Percentiles rank a stretch among this genome's conserved stretches.
Conservation (phyloP, 2,329 filamentous ascomycete species). For the Incumbomyces lentus region DNA sequence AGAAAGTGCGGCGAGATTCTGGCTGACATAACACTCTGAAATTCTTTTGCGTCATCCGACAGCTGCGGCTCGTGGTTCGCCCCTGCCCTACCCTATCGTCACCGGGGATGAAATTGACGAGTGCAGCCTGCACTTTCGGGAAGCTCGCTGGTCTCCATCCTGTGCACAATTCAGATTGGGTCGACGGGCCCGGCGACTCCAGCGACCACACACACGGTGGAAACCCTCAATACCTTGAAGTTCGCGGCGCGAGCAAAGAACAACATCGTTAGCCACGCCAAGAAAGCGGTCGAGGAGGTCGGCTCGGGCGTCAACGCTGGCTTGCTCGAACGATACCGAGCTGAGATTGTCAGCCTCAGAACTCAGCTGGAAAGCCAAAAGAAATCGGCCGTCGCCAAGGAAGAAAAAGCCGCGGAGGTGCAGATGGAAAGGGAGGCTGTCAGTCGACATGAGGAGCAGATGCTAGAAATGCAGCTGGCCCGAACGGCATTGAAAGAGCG, state of each 20-base stretch:
- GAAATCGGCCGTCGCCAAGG: constrained; percentile 53
- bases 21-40: no score
- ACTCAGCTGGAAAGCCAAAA: constrained; percentile 74
- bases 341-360: constrained; percentile 79
- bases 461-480: constrained; percentile 96
- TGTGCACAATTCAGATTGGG: constrained; percentile 93
- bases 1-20: no score
- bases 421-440: constrained; percentile 74
- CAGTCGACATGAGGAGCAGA: constrained; percentile 86
- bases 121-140: constrained; percentile 91
- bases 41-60: no score
- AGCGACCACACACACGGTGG: constrained; percentile 64
- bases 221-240: constrained; percentile 92
- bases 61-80: no score
- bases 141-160: constrained; percentile 88
- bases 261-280: constrained; percentile 93
- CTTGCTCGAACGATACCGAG: constrained; percentile 79
- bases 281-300: constrained; percentile 82
- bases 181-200: constrained; percentile 61
- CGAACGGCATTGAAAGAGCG: constrained; percentile 92
- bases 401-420: constrained; percentile 51
- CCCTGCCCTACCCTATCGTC: no score
- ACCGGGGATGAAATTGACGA: constrained; percentile 48
- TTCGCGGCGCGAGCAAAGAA: constrained; percentile 96
- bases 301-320: constrained; percentile 52